Percentiles rank a stretch among this genome's conserved stretches.
phyloP scores from a whole-genome alignment of 2,329 filamentous ascomycete species.

The Septoria petroselini region DNA sequence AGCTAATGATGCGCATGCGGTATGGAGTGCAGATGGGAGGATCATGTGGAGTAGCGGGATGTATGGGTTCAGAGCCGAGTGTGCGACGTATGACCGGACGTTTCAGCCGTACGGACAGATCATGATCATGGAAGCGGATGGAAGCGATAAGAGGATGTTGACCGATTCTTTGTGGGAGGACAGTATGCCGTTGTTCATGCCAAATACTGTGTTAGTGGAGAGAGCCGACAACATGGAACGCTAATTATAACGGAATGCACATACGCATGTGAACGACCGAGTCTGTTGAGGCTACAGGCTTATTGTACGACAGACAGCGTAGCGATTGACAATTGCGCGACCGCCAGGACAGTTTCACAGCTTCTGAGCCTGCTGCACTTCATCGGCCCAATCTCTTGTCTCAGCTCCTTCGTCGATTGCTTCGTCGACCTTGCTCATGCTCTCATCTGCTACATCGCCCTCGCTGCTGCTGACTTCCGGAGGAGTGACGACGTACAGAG shows the following conservation, averaged over 20 bases:
- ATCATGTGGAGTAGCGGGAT: constrained; percentile 15
- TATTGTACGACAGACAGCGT: too few relatives aligned
- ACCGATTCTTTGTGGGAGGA: constrained; percentile 21
- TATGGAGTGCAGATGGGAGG: constrained; percentile 12
- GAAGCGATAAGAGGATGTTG: constrained; percentile 16
- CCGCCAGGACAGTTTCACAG: neutral
- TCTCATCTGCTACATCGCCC: neutral
- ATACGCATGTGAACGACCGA: too few relatives aligned
- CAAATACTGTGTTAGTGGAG: constrained; percentile 12
- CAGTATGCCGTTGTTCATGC: constrained; percentile 17
- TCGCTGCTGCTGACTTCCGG: neutral
- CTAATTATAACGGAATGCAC: too few relatives aligned
- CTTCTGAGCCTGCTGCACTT: neutral
- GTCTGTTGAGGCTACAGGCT: too few relatives aligned
- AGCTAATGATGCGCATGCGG: constrained; percentile 20
- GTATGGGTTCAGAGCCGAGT: constrained; percentile 16
- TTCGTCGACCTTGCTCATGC: neutral
- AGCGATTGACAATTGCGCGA: too few relatives aligned
- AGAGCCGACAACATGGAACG: too few relatives aligned
- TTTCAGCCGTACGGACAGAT: constrained; percentile 20
- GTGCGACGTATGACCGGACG: constrained; percentile 17
- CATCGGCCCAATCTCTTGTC: constrained; percentile 3
- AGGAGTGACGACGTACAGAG: constrained; percentile 1
- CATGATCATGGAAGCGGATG: constrained; percentile 18
- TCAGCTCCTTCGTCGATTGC: constrained; percentile 2